Evolutionary conservation across 192 early-diverging fungal species (phyloP).

Genomic region (Backusella mclennaniae): DNA sequence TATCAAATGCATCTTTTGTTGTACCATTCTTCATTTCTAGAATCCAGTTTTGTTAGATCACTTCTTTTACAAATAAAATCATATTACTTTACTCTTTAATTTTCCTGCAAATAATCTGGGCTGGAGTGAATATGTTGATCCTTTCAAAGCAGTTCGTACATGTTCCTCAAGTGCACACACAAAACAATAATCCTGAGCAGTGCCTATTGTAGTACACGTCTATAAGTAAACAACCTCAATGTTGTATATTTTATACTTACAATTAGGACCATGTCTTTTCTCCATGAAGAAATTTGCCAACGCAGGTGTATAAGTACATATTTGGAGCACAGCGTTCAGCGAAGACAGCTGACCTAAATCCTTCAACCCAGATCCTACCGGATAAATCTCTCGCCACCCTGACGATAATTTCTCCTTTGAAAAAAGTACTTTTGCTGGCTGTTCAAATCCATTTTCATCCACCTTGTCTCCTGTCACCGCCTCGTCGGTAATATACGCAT

Average conservation of each 20-base stretch:
- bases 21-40: conserved; percentile 70
- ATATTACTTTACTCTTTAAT: conserved; percentile 50
- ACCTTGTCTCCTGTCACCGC: conserved; percentile 24
- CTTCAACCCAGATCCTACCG: conserved; percentile 66
- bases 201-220: conserved; percentile 7
- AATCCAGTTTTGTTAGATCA: conserved; percentile 35
- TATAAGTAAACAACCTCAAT: not conserved
- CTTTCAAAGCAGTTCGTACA: conserved; percentile 53
- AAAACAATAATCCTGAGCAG: conserved; percentile 66
- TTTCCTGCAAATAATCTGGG: conserved; percentile 56
- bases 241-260: conserved; percentile 36
- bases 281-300: conserved; percentile 67
- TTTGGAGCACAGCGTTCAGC: conserved; percentile 73
- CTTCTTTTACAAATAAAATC: too few relatives aligned
- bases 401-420: conserved; percentile 54
- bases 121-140: conserved; percentile 34
- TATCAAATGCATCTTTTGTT: conserved; percentile 86
- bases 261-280: conserved; percentile 61
- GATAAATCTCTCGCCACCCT: conserved; percentile 58
- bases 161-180: conserved; percentile 77
- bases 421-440: conserved; percentile 56
- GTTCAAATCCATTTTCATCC: conserved; percentile 63
- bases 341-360: conserved; percentile 79
- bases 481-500: not conserved
- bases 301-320: conserved; percentile 71